These are phyloP conservation scores for Aspergillus aculeatus DNA, from an alignment of 2,329 filamentous ascomycete species.

Conservation along the genomic window DNA sequence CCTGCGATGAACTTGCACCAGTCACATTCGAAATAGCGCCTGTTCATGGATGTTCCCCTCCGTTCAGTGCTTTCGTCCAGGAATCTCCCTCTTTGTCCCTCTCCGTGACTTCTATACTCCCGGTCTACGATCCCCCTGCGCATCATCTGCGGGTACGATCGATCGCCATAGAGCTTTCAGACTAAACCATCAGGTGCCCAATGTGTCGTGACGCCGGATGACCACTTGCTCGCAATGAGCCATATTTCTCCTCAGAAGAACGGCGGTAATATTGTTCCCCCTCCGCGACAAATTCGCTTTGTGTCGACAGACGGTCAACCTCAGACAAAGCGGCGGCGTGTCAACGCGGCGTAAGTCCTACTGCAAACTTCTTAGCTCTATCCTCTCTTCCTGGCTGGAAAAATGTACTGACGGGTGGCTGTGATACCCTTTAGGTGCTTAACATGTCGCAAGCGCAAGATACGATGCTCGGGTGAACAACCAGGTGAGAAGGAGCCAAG, in stretches of 20 bases:
- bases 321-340: conserved; percentile 73
- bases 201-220: conserved; percentile 38
- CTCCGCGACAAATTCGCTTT: conserved; percentile 63
- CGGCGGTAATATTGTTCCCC: conserved; percentile 30
- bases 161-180: conserved; percentile 11
- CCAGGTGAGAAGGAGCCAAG: conserved; percentile 45
- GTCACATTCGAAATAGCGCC: conserved; percentile 16
- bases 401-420: conserved; percentile 3
- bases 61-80: conserved; percentile 16
- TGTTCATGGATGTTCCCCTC: conserved; percentile 25
- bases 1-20: conserved; percentile 14
- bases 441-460: conserved; percentile 74
- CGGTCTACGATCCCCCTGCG: conserved; percentile 13
- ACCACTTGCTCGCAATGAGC: conserved; percentile 41
- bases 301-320: conserved; percentile 80
- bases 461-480: conserved; percentile 70
- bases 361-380: conserved; percentile 4
- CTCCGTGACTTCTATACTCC: conserved; percentile 10
- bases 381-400: conserved; percentile 9
- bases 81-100: conserved; percentile 15
- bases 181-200: conserved; percentile 18
- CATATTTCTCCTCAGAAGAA: conserved; percentile 39
- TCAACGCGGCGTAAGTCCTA: conserved; percentile 69
- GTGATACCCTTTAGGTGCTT: conserved; percentile 53
- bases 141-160: conserved; percentile 9